phyloP scores from a whole-genome alignment of 331 rosid genomes.

The Malus hybrid region DNA sequence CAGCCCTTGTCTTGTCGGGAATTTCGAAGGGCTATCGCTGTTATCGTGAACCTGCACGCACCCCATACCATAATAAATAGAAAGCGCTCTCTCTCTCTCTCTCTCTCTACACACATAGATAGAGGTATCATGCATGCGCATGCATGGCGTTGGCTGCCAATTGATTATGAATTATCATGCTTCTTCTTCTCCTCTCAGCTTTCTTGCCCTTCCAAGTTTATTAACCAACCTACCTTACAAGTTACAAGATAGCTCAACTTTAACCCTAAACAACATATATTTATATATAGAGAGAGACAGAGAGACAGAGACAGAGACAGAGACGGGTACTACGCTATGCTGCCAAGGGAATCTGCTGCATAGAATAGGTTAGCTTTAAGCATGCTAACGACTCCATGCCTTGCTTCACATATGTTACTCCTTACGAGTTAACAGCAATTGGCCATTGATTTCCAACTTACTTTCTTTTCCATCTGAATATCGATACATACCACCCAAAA shows the following conservation, averaged over 20 bases:
- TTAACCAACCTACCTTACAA: neutral
- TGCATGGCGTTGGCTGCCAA: no score
- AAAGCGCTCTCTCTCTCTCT: neutral
- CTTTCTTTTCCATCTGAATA: neutral
- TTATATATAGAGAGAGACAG: no score
- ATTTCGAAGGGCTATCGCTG: conserved; percentile 12
- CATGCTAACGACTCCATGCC: neutral
- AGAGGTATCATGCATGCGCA: neutral
- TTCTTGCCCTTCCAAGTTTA: neutral
- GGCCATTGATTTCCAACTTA: neutral
- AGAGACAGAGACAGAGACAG: no score
- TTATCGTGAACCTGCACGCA: conserved; percentile 1
- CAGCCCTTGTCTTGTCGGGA: conserved; percentile 7
- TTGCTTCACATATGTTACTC: neutral
- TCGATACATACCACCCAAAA: neutral
- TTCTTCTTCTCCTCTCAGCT: neutral
- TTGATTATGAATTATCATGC: neutral
- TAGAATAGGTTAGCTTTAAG: no score
- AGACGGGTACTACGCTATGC: neutral
- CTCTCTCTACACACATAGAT: no score
- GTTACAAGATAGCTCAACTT: no score
- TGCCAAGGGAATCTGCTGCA: neutral
- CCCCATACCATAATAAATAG: neutral
- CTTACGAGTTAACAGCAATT: neutral
- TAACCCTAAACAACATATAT: neutral